phyloP scores from a whole-genome alignment of 805 yeast species.

The Danielia reshetovae region DNA sequence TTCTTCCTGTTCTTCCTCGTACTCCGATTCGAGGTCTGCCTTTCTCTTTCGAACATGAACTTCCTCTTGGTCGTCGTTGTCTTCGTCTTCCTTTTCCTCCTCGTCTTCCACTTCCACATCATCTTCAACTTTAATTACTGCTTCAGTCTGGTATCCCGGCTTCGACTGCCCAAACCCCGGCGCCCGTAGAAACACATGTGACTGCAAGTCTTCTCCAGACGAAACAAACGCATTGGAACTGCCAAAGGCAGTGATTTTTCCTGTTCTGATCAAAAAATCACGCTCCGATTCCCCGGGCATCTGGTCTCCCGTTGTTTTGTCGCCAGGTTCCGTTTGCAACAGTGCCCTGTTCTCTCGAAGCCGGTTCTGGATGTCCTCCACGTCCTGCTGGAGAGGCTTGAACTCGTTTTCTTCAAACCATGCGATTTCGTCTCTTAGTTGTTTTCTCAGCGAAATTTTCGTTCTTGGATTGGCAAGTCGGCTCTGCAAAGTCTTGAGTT shows the following conservation, averaged over 20 bases:
- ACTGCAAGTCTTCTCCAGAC: conserved; percentile 12
- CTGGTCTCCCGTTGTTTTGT: conserved; percentile 25
- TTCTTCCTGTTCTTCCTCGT: not conserved
- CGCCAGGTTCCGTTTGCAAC: conserved; percentile 4
- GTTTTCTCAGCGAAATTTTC: conserved; percentile 61
- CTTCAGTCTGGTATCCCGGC: conserved; percentile 1
- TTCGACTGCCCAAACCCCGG: conserved; percentile 42
- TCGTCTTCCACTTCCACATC: conserved; percentile 6
- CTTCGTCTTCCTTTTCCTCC: not conserved
- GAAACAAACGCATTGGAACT: conserved; percentile 50
- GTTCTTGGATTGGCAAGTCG: conserved; percentile 50
- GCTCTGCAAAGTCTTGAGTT: conserved; percentile 44
- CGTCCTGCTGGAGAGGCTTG: conserved; percentile 52
- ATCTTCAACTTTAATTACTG: conserved; percentile 11
- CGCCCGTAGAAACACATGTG: conserved; percentile 44
- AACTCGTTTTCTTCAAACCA: conserved; percentile 50
- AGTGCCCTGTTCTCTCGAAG: conserved; percentile 27
- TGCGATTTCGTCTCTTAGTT: conserved; percentile 49
- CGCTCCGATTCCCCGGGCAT: conserved; percentile 72
- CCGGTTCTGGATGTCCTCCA: conserved; percentile 45
- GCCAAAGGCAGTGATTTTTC: conserved; percentile 93
- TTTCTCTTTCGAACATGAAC: not conserved
- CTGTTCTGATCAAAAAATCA: conserved; percentile 82
- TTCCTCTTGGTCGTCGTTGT: conserved; percentile 4
- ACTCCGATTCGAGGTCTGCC: not conserved